Percentiles rank a stretch among this genome's conserved stretches.
Evolutionary conservation across 371 early-diverging fungal species (phyloP).

Genomic region (Apophysomyces variabilis): DNA sequence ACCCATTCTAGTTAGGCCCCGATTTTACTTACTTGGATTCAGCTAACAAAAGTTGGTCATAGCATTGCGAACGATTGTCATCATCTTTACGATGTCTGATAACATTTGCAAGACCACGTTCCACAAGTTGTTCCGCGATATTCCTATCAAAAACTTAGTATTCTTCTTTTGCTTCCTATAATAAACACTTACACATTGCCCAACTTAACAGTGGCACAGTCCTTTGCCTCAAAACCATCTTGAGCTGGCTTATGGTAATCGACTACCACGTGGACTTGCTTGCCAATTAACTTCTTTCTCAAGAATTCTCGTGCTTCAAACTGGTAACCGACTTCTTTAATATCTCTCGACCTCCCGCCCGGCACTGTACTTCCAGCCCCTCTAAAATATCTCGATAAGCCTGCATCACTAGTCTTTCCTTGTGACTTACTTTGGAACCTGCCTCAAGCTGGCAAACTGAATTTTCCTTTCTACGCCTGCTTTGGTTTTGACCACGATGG

Average conservation of each 20-base stretch:
- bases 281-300: conserved; percentile 87
- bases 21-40: conserved; percentile 61
- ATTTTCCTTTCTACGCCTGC: conserved; percentile 76
- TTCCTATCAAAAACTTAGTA: conserved; percentile 41
- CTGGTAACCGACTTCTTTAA: conserved; percentile 83
- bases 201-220: conserved; percentile 84
- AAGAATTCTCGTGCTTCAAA: conserved; percentile 89
- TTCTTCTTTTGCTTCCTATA: not conserved
- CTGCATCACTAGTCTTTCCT: not conserved
- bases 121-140: conserved; percentile 78
- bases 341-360: conserved; percentile 64
- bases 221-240: conserved; percentile 86
- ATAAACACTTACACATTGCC: conserved; percentile 42
- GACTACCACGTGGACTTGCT: conserved; percentile 77
- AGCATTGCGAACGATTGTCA: conserved; percentile 83
- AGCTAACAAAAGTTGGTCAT: conserved; percentile 85
- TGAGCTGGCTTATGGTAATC: conserved; percentile 91
- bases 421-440: conserved; percentile 59
- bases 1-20: not conserved
- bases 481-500: conserved; percentile 67
- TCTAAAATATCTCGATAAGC: conserved; percentile 12
- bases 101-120: conserved; percentile 82
- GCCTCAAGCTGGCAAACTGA: conserved; percentile 82
- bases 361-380: conserved; percentile 47
- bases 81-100: conserved; percentile 88